Evolutionary conservation across 1,139 yeast species (phyloP).

Genomic region (Pichia sp.): DNA sequence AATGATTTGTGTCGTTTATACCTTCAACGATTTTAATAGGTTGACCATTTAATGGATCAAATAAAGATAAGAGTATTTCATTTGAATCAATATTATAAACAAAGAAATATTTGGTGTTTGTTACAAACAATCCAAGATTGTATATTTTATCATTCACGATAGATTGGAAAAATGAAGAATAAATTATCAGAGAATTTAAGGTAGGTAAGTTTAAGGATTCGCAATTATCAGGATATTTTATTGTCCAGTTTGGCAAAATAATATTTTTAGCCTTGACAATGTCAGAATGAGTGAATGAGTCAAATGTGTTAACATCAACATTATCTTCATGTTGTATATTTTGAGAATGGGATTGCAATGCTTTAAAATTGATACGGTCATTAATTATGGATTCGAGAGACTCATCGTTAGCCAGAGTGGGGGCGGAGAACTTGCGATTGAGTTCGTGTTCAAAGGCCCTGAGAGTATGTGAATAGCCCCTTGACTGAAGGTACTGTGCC

Average conservation of each 20-base stretch:
- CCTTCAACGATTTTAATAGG: constrained; percentile 22
- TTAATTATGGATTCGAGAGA: constrained; percentile 43
- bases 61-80: constrained; percentile 11
- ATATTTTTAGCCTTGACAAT: constrained; percentile 17
- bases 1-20: constrained; percentile 18
- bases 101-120: constrained; percentile 24
- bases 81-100: constrained; percentile 23
- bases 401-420: constrained; percentile 33
- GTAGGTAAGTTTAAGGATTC: constrained; percentile 15
- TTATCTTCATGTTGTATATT: constrained; percentile 19
- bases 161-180: constrained; percentile 17
- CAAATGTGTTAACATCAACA: constrained; percentile 9
- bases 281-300: constrained; percentile 21
- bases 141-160: constrained; percentile 5
- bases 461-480: constrained; percentile 43
- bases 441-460: constrained; percentile 37
- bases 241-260: constrained; percentile 23
- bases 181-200: constrained; percentile 23
- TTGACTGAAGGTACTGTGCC: constrained; percentile 49
- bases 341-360: constrained; percentile 16
- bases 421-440: constrained; percentile 18
- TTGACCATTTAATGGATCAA: constrained; percentile 18
- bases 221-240: constrained; percentile 18
- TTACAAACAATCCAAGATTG: constrained; percentile 22
- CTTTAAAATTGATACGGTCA: constrained; percentile 42